Evolutionary conservation across 441 rosid genomes (phyloP).

Genomic region (Metrosideros polymorpha): DNA sequence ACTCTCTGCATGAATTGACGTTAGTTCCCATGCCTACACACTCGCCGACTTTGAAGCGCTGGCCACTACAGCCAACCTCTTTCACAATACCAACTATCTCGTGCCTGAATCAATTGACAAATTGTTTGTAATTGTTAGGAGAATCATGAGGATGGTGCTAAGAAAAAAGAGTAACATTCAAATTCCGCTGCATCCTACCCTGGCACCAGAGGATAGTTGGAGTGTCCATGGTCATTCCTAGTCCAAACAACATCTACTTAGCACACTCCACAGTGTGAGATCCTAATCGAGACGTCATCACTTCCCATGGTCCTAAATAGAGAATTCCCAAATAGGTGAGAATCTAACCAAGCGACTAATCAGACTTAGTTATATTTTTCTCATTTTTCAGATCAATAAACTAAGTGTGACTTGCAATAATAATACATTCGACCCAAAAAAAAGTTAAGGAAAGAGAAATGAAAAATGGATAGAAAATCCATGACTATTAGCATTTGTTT

Average conservation of each 20-base stretch:
- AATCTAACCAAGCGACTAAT: neutral
- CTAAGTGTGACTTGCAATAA: neutral
- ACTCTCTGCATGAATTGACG: constrained; percentile 68
- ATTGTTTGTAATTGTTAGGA: neutral
- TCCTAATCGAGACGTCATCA: constrained; percentile 61
- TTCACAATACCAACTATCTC: constrained; percentile 75
- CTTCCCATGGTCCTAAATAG: constrained; percentile 37
- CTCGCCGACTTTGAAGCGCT: constrained; percentile 58
- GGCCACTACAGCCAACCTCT: constrained; percentile 63
- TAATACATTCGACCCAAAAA: neutral
- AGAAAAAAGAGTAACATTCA: neutral
- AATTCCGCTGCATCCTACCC: constrained; percentile 31
- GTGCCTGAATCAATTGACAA: constrained; percentile 31
- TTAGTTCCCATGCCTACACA: constrained; percentile 83
- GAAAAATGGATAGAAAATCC: neutral
- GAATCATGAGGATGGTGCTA: neutral
- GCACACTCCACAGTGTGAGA: constrained; percentile 88
- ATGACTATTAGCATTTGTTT: neutral
- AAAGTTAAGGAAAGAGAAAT: neutral
- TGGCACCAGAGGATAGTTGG: constrained; percentile 75
- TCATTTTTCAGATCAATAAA: neutral
- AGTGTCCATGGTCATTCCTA: constrained; percentile 43
- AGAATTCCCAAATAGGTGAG: neutral
- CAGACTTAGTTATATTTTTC: too few species aligned
- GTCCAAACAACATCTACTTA: constrained; percentile 80